Conservation (phyloP, 805 yeast species). For the Ogataea wickerhamii region DNA sequence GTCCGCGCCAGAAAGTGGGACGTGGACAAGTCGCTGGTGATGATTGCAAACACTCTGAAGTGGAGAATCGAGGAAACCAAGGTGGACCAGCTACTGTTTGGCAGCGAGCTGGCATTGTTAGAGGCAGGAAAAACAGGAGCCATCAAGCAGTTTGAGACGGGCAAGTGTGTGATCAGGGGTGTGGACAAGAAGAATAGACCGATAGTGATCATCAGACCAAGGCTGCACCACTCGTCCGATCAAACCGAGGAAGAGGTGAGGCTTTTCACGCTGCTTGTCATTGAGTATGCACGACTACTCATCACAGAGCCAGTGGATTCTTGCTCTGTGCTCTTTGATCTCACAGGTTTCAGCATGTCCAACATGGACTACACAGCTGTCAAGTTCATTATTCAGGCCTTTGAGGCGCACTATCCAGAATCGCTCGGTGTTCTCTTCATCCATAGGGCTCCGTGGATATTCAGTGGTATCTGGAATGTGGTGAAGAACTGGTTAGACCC, state of each 20-base stretch:
- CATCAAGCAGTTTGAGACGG: conserved; percentile 53
- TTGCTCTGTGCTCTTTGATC: conserved; percentile 81
- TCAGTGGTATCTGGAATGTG: conserved; percentile 90
- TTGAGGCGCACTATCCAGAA: conserved; percentile 97
- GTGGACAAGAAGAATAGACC: conserved; percentile 73
- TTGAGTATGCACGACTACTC: conserved; percentile 79
- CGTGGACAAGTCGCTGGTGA: conserved; percentile 58
- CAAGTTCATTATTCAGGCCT: conserved; percentile 80
- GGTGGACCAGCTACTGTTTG: conserved; percentile 57
- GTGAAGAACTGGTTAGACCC: conserved; percentile 95
- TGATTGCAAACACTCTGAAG: conserved; percentile 67
- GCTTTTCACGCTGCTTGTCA: conserved; percentile 66
- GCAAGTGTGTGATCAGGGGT: conserved; percentile 75
- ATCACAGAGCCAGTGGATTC: conserved; percentile 74
- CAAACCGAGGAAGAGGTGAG: conserved; percentile 71
- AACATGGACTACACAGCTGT: conserved; percentile 94
- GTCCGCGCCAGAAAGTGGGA: conserved; percentile 87
- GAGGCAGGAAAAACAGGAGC: conserved; percentile 43
- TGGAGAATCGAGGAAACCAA: conserved; percentile 69
- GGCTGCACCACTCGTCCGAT: conserved; percentile 64
- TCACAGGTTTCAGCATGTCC: conserved; percentile 79
- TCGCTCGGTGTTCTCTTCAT: conserved; percentile 79
- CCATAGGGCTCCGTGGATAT: conserved; percentile 96
- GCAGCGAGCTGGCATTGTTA: conserved; percentile 67
- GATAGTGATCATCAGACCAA: conserved; percentile 75